A percentile compares a stretch with the other conserved stretches of the same genome.
Conservation (phyloP, 2,329 filamentous ascomycete species). For the Madurella fahalii region DNA sequence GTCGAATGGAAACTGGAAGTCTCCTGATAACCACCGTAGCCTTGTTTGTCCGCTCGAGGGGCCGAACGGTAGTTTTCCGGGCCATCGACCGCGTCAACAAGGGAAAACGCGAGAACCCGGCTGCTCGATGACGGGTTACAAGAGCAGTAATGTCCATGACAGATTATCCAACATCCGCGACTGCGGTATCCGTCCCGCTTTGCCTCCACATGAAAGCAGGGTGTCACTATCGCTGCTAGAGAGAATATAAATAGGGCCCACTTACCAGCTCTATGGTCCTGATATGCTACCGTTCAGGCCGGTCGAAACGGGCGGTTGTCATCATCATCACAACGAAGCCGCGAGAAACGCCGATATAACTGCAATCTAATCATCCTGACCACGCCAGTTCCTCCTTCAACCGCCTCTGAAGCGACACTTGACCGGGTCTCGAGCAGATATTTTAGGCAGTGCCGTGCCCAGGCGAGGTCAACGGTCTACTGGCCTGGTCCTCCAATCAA, state of each 20-base stretch:
- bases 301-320: constrained; percentile 11
- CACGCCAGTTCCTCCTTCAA: neutral
- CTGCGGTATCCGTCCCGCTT: no score
- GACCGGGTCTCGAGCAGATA: neutral
- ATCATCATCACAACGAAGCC: constrained; percentile 14
- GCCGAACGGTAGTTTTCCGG: neutral
- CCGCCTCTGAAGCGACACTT: neutral
- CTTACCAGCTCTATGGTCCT: constrained; percentile 10
- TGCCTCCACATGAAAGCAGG: no score
- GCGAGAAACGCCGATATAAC: constrained; percentile 3
- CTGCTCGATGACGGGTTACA: no score
- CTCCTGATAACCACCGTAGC: neutral
- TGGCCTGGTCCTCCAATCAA: no score
- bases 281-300: constrained; percentile 12
- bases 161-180: no score
- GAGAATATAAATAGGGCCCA: neutral
- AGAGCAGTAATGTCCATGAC: no score
- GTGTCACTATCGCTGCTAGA: no score
- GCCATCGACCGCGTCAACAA: no score
- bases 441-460: no score
- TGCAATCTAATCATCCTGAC: constrained; percentile 4
- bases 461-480: no score
- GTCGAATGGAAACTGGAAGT: neutral
- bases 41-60: neutral
- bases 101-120: no score